phyloP scores from a whole-genome alignment of 2,329 filamentous ascomycete genomes.

The Hymenoscyphus albidus region DNA sequence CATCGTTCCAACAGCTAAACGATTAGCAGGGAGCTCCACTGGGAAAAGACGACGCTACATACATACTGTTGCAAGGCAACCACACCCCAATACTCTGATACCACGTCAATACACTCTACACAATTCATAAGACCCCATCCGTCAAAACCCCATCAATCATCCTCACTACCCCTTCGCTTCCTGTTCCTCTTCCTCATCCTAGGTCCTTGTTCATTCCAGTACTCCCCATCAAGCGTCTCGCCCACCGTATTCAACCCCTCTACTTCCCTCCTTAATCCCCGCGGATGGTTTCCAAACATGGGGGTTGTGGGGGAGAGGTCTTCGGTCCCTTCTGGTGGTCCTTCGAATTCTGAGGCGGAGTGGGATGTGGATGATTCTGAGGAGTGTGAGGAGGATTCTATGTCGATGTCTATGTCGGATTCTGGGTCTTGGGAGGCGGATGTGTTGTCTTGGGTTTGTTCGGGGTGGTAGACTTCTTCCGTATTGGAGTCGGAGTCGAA shows the following conservation, averaged over 20 bases:
- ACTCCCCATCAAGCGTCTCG: neutral
- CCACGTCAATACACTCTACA: neutral
- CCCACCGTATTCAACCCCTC: neutral
- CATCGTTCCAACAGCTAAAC: too few species aligned
- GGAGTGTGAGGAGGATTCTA: neutral
- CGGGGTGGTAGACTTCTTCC: neutral
- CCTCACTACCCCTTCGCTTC: neutral
- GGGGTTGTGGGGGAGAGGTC: neutral
- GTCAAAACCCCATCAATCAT: neutral
- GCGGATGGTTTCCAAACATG: neutral
- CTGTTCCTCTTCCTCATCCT: neutral
- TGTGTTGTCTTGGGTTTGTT: too few species aligned
- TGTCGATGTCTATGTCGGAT: neutral
- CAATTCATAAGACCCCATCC: neutral
- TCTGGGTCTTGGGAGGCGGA: too few species aligned
- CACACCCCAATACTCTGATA: neutral
- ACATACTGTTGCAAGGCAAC: too few species aligned
- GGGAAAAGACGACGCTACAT: too few species aligned
- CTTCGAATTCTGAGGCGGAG: neutral
- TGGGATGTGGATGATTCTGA: neutral
- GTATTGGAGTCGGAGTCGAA: neutral
- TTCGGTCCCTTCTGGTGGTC: neutral
- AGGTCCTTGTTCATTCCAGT: neutral
- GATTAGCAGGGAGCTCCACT: too few species aligned
- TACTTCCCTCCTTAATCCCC: neutral